Conservation (phyloP, 805 yeast species). For the Saturnispora zaruensis region DNA sequence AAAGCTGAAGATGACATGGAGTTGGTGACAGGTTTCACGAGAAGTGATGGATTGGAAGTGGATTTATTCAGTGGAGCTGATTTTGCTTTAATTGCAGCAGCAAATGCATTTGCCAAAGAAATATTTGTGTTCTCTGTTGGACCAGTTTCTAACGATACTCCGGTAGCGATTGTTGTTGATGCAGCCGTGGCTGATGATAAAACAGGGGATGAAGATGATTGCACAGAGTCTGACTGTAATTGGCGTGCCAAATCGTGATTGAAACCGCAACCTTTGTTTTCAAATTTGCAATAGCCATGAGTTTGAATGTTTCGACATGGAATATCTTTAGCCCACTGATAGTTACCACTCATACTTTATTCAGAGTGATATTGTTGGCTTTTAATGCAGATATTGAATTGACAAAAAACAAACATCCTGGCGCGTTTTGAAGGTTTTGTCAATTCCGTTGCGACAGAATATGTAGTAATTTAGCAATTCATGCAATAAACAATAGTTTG, state of each 20-base stretch:
- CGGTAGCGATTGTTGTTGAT: constrained; percentile 2
- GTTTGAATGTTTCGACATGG: constrained; percentile 79
- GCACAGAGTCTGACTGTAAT: constrained; percentile 2
- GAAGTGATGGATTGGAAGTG: not conserved
- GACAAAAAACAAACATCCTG: not conserved
- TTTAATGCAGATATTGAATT: not conserved
- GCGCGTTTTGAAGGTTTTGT: not conserved
- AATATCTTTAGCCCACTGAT: constrained; percentile 59
- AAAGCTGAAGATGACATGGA: not conserved
- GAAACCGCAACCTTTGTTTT: constrained; percentile 80
- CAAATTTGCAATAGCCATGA: constrained; percentile 83
- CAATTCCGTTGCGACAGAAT: not conserved
- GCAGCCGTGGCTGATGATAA: not conserved
- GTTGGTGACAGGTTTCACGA: not conserved
- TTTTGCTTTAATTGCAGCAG: constrained; percentile 5
- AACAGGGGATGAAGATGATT: constrained; percentile 4
- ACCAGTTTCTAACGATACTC: constrained; percentile 6
- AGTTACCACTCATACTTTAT: constrained; percentile 12
- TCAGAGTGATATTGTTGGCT: not conserved
- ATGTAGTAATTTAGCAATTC: not conserved
- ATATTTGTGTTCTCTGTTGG: constrained; percentile 12
- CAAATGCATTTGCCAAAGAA: constrained; percentile 2
- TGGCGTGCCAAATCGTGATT: constrained; percentile 45
- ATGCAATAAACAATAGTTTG: too few species aligned
- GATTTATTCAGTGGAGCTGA: constrained; percentile 9